A percentile compares a stretch with the other conserved stretches of the same genome.
phyloP scores from a whole-genome alignment of 352 stramenopile genomes.

The Blastocystis sp. region DNA sequence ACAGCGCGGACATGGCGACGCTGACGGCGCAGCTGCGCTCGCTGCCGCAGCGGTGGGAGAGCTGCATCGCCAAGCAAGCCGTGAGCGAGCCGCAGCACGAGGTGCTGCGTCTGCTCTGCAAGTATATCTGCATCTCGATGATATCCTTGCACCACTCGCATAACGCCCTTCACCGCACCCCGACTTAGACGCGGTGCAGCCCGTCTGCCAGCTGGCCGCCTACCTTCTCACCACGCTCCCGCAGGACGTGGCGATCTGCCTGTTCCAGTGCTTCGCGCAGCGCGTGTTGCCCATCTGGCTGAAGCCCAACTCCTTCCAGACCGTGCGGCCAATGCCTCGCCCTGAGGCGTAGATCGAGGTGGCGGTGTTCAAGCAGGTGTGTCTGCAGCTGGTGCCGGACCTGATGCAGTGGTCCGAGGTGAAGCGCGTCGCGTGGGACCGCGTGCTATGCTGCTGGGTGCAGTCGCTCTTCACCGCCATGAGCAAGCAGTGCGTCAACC shows the following conservation, averaged over 20 bases:
- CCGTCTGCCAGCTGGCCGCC: slow-evolving; percentile 10
- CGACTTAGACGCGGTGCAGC: neutral
- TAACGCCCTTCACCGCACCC: neutral
- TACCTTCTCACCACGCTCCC: slow-evolving; percentile 32
- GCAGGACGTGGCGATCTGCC: slow-evolving; percentile 21
- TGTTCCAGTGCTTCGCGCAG: slow-evolving; percentile 54
- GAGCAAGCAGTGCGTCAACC: slow-evolving; percentile 39
- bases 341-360: slow-evolving; percentile 54
- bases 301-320: slow-evolving; percentile 41
- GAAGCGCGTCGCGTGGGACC: neutral
- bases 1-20: slow-evolving; percentile 15
- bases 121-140: slow-evolving; percentile 3
- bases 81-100: slow-evolving; percentile 1
- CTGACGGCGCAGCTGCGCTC: neutral
- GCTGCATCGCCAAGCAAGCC: neutral
- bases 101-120: slow-evolving; percentile 3
- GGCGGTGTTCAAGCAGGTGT: slow-evolving; percentile 33
- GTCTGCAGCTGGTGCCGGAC: slow-evolving; percentile 14
- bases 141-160: slow-evolving; percentile 12
- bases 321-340: neutral
- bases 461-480: slow-evolving; percentile 16
- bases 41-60: neutral
- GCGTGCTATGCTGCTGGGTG: slow-evolving; percentile 13
- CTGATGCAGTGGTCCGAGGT: slow-evolving; percentile 20
- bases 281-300: slow-evolving; percentile 48